Base-by-base conservation (phyloP, 2,329 filamentous ascomycete genomes). In the Fusarium falciforme region DNA sequence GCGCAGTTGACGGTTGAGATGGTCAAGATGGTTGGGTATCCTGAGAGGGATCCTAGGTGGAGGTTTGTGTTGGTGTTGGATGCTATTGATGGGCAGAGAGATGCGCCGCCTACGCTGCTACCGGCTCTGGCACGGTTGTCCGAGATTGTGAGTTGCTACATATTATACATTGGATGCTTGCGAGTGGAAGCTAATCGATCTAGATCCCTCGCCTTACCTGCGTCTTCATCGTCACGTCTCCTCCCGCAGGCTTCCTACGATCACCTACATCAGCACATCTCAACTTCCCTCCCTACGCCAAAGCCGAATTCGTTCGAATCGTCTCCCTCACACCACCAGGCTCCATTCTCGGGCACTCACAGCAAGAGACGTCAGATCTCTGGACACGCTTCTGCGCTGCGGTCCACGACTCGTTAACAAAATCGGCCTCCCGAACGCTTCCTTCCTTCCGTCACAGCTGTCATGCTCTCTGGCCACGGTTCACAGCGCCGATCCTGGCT, bases 31-130 rank as follows among this genome's bases (percentile, higher is more conserved):
- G 82, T 95, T 54, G 83, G 87, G 60, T 86, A 87, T 70, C 76
- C 78, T 14, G 67, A 77, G 9, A 82, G 80, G 9, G 81, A 82
- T 42, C 75, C 79, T 22, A 77, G 79, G 55, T 86, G 85, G 73
- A 91, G 92, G 73, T 95, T 98, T 76, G 91, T 96, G 10, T 83
- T 98, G 67, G 93, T 98, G 12, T 88, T 98, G 72, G 96, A 98
- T 84, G 94, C 91, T 12, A 92, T 98, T 66, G 96, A 98, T 81
- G 89, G 88, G 71, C 93, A 98, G 81, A 88, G 93, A 78, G 96
- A 98, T 79, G 91, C 93, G 7, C 90, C 93, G 7, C 88, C 91
- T 4, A 97, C 94, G 1, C 84, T 98, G 16, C 84, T 98, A 6
- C 92, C 95, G 35, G 95, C 94, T 14, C 84, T 99, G 71, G 94